Evolutionary conservation across 2,329 filamentous ascomycete genomes (phyloP), one percentile per base, ranked within the genome.

Genomic region (Coniochaeta sp.): DNA sequence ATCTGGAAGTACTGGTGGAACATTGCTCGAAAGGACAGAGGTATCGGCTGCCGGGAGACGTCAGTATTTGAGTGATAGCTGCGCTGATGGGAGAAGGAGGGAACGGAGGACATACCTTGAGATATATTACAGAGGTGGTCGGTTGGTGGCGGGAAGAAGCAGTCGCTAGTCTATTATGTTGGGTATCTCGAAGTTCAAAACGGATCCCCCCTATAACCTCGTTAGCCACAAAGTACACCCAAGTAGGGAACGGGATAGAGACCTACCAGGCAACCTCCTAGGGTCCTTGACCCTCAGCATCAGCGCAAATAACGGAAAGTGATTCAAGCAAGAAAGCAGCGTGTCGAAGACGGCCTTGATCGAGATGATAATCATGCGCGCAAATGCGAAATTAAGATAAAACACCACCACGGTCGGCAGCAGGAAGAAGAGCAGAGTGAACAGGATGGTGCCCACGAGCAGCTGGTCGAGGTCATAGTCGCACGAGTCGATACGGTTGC

Each of bases 381-480:
- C 93, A 63, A 91, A 87, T 55, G 96, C 93, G 76, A 99, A 99
- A 47, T 96, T 96, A 62, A 97, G 81, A 70, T 99, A 99, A 72
- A 98, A 99, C 50, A 99, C 95, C 58, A 93, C 86, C 26, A 99
- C 92, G 0, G 95, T 99, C 0, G 95, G 95, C 3, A 99, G 80
- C 17, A 99, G 81, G 73, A 98, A 99, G 76, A 96, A 96, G 1
- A 99, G 83, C 8, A 99, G 79, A 0, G 95, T 98, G 71, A 99
- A 99, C 22, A 99, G 80, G 62, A 99, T 98, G 0, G 95, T 99
- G 62, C 95, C 95, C 8, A 99, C 87, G 7, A 99, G 86, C 4
- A 99, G 84, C 75, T 99, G 96, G 71, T 99, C 95, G 26, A 99
- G 84, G 71, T 98, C 95, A 75, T 99, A 99, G 76, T 98, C 95